A percentile compares a stretch with the other conserved stretches of the same genome.
Conservation (phyloP, 2,329 filamentous ascomycete species). For the Chaetomium sp. region DNA sequence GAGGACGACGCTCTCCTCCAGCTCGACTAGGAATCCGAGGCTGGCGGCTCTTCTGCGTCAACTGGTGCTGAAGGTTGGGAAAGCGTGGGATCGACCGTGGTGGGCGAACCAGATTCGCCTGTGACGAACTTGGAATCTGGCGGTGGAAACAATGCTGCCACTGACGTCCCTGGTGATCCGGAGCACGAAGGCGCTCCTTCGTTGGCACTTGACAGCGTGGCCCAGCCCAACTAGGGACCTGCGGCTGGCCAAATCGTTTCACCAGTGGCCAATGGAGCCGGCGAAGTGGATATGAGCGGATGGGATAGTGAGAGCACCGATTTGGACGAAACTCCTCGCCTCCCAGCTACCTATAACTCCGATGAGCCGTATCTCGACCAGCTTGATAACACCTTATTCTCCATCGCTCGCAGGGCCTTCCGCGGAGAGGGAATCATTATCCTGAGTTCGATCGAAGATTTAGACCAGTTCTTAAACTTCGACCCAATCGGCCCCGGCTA, state of each 20-base stretch:
- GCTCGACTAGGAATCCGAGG: slow-evolving; percentile 12
- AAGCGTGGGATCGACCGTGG: not conserved
- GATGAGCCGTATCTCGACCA: no score
- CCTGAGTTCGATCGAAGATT: no score
- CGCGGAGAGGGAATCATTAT: no score
- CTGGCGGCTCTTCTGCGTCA: not conserved
- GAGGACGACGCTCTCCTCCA: slow-evolving; percentile 2
- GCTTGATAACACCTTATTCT: no score
- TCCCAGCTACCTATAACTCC: no score
- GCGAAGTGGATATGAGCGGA: no score
- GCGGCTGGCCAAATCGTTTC: not conserved
- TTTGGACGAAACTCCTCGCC: no score
- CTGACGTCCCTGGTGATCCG: not conserved
- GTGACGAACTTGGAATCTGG: not conserved
- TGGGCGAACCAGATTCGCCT: no score
- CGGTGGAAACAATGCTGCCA: not conserved
- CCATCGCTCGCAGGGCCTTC: no score
- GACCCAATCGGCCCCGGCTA: no score
- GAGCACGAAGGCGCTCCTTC: not conserved
- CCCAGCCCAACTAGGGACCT: not conserved
- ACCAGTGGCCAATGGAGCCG: not conserved
- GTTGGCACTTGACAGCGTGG: not conserved
- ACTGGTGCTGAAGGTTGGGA: not conserved
- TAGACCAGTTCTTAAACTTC: no score
- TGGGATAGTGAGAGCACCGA: no score